Evolutionary conservation across 2,329 filamentous ascomycete genomes (phyloP).

Genomic region (Aspergillus sp.): DNA sequence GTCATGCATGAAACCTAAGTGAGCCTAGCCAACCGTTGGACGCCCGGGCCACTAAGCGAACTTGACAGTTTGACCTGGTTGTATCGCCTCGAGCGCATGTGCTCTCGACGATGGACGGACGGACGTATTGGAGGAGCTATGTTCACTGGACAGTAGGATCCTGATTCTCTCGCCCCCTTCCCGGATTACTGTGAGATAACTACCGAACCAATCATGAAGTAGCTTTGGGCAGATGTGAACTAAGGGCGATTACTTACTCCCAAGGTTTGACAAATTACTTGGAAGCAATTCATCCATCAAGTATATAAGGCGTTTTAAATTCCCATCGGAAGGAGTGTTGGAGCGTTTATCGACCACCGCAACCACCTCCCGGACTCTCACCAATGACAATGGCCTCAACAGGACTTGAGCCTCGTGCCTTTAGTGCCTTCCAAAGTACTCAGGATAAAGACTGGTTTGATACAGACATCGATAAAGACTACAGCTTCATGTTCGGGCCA

Average conservation of each 20-base stretch:
- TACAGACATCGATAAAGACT: background rate
- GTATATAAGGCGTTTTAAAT: background rate
- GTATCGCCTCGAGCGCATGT: too few relatives aligned
- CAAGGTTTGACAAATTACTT: too few relatives aligned
- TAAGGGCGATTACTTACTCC: too few relatives aligned
- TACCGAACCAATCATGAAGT: background rate
- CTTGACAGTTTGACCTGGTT: background rate
- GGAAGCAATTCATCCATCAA: too few relatives aligned
- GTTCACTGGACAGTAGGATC: background rate
- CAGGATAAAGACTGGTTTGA: background rate
- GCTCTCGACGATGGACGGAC: background rate
- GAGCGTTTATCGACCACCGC: background rate
- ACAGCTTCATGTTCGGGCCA: background rate
- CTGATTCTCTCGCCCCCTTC: background rate
- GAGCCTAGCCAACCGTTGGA: background rate
- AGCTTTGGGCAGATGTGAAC: too few relatives aligned
- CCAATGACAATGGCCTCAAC: background rate
- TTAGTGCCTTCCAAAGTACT: background rate
- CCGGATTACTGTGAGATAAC: background rate
- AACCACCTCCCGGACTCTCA: too few relatives aligned
- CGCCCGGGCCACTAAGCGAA: background rate
- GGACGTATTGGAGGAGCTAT: background rate
- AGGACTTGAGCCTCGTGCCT: background rate
- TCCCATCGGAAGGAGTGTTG: background rate
- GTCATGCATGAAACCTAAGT: constrained; percentile 4